Base-by-base conservation (phyloP, 179 eudicot genomes). In the Vitellaria paradoxa region DNA sequence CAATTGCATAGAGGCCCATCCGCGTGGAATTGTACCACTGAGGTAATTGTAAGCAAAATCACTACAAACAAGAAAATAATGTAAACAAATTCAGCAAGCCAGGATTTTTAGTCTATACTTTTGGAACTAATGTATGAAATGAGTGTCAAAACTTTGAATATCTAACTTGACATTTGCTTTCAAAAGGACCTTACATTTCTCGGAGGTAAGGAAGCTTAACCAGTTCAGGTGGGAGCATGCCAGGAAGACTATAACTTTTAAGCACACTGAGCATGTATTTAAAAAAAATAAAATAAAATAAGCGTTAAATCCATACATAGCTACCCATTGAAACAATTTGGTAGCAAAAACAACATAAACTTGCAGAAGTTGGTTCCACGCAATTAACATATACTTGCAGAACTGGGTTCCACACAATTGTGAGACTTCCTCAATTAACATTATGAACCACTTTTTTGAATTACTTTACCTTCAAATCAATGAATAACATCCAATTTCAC, bases 31-130 rank as follows among this genome's bases (percentile, higher is more conserved):
- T 64, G 88, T 84, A 70, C 97, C 97, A 78, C 80, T 84, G 74
- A 92, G 89, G 85, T 83, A 85, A 82, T 91, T 92, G 79, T 87
- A 91, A 30, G 93, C 91, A 68, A 92, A 84, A 88, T 92, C 96
- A 80, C 97, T 92, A 77, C 79, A 78, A 77, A 76, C 4, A 9
- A 47, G 40, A 52, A 1, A 65, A 14, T 11, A 45, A 26, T 65
- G 12, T 6, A 55, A 49, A 67, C 26, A 66, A 30, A 37, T 2
- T 40, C 45, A 46, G 56, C 30, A 13, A n/a, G 20, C 55, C 9
- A 23, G 30, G 56, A 64, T 24, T 50, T 47, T 50, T 11, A 2
- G 46, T 70, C 30, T 21, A 12, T 30, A 49, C 37, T n/a, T 47
- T 6, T 21, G 76, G 55, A 42, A 46, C 37, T 24, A 20, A 6